These are phyloP conservation scores for Solanum paucissectum DNA, from an alignment of 257 asterid genomes.

Conservation along the genomic window DNA sequence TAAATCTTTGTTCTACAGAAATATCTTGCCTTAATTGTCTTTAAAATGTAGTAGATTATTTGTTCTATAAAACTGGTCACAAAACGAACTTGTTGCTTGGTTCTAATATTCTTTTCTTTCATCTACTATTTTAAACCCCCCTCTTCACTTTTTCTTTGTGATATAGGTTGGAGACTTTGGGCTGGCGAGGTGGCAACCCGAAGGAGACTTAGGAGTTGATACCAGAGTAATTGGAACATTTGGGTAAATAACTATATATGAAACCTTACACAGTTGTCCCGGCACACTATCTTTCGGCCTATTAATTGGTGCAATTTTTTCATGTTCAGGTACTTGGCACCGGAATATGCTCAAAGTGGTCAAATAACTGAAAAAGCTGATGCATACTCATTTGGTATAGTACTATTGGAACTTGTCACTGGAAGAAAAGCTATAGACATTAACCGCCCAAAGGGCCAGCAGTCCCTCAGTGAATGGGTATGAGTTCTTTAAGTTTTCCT, in stretches of 20 bases:
- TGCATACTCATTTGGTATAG: slow-evolving; percentile 73
- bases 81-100: background rate
- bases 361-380: slow-evolving; percentile 76
- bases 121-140: background rate
- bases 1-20: background rate
- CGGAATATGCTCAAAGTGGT: slow-evolving; percentile 85
- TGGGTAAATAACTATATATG: slow-evolving; percentile 22
- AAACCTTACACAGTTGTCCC: background rate
- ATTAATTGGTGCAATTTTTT: background rate
- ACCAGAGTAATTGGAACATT: slow-evolving; percentile 78
- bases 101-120: background rate
- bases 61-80: background rate
- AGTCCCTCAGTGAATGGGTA: slow-evolving; percentile 84
- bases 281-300: background rate
- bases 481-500: background rate
- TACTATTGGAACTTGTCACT: slow-evolving; percentile 62
- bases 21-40: background rate
- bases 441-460: slow-evolving; percentile 71
- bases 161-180: slow-evolving; percentile 93
- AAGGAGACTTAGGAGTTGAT: slow-evolving; percentile 45
- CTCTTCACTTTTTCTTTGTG: background rate
- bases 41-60: background rate
- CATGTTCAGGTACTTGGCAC: slow-evolving; percentile 50
- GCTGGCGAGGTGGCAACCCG: slow-evolving; percentile 62
- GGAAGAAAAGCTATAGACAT: slow-evolving; percentile 84